Conservation (phyloP, 2,329 filamentous ascomycete species). For the Alternaria triticina region DNA sequence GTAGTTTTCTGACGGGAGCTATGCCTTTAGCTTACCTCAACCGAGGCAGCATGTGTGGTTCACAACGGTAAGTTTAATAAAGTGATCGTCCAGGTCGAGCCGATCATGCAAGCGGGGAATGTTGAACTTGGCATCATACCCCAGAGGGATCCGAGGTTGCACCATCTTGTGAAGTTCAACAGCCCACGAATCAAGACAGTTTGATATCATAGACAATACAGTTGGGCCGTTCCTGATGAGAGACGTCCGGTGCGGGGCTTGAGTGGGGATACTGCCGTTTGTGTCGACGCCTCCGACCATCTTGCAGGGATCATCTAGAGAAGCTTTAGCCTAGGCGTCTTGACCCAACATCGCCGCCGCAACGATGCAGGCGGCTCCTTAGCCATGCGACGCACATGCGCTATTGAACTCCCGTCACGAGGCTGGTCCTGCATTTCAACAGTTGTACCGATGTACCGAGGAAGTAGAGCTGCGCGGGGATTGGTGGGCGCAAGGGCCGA, state of each 20-base stretch:
- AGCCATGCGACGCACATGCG: slow-evolving; percentile 13
- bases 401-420: neutral
- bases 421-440: neutral
- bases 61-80: neutral
- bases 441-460: slow-evolving; percentile 16
- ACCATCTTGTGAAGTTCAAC: neutral
- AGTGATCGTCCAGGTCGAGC: neutral
- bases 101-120: neutral
- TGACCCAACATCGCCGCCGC: slow-evolving; percentile 18
- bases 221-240: slow-evolving; percentile 19
- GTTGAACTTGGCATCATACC: neutral
- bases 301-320: slow-evolving; percentile 19
- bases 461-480: neutral
- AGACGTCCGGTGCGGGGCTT: slow-evolving; percentile 10
- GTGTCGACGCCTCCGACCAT: slow-evolving; percentile 14
- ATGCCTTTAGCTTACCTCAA: neutral
- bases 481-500: slow-evolving; percentile 11
- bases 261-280: slow-evolving; percentile 16
- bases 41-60: neutral
- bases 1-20: neutral
- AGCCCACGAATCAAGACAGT: neutral
- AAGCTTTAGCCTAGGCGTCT: slow-evolving; percentile 32
- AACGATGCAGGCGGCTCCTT: slow-evolving; percentile 12
- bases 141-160: neutral
- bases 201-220: slow-evolving; percentile 3